A percentile compares a stretch with the other conserved stretches of the same genome.
Conservation (phyloP, 495 filamentous ascomycete genomes). For the Niebla homalea region DNA sequence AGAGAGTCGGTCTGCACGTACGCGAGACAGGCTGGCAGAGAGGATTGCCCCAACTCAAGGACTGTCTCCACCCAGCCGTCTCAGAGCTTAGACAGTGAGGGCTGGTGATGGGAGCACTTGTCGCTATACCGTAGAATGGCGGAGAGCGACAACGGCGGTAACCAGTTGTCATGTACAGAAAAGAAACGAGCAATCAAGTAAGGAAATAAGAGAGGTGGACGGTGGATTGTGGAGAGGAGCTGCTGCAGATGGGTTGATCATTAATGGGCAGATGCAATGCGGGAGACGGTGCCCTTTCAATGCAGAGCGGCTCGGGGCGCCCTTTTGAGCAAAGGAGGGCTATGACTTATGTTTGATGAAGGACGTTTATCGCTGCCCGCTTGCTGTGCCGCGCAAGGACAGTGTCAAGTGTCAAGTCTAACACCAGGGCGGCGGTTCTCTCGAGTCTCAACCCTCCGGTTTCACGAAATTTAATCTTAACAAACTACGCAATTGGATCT, state of each 20-base stretch:
- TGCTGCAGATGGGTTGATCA: background rate
- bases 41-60: too few species aligned
- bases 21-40: background rate
- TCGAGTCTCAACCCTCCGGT: too few species aligned
- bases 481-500: too few species aligned
- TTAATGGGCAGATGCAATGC: constrained; percentile 3
- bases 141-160: too few species aligned
- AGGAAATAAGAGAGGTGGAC: background rate
- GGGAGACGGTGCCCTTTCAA: constrained; percentile 8
- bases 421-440: background rate
- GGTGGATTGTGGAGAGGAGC: background rate
- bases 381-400: background rate
- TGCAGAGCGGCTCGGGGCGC: constrained; percentile 6
- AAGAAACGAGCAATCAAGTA: too few species aligned
- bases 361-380: background rate
- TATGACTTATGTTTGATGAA: too few species aligned
- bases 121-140: too few species aligned
- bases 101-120: too few species aligned
- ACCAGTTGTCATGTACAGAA: too few species aligned
- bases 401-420: background rate
- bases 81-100: too few species aligned
- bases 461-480: too few species aligned
- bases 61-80: too few species aligned
- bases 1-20: constrained; percentile 4
- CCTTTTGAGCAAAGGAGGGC: constrained; percentile 3